phyloP scores from a whole-genome alignment of 2,329 filamentous ascomycete species.

The Coniosporium tulheliwenetii region DNA sequence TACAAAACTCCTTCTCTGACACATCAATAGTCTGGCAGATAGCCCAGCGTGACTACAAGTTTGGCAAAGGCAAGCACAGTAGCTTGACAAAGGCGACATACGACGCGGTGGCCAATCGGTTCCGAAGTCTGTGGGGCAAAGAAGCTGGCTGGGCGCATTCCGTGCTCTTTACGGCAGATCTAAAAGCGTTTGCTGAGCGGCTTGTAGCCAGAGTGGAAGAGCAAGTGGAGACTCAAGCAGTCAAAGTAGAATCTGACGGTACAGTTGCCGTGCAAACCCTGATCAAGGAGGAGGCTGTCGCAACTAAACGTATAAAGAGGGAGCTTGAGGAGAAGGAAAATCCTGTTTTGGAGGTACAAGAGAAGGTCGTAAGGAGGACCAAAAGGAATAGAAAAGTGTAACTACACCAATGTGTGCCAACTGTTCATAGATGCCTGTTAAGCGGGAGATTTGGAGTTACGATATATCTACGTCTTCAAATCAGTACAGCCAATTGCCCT shows the following conservation, averaged over 20 bases:
- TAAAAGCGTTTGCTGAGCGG: constrained; percentile 66
- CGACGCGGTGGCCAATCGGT: constrained; percentile 78
- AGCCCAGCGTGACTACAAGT: constrained; percentile 86
- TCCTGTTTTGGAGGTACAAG: constrained; percentile 21
- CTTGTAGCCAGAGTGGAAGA: constrained; percentile 33
- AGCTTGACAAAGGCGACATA: constrained; percentile 82
- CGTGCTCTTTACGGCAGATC: constrained; percentile 85
- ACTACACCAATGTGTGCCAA: not conserved
- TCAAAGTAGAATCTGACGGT: constrained; percentile 19
- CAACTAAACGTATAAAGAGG: constrained; percentile 23
- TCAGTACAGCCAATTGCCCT: too few relatives aligned
- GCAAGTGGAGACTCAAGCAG: constrained; percentile 23
- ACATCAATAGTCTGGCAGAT: constrained; percentile 70
- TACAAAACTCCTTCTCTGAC: too few relatives aligned
- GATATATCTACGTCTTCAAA: too few relatives aligned
- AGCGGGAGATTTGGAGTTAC: too few relatives aligned
- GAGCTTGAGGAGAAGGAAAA: constrained; percentile 23
- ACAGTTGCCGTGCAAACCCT: constrained; percentile 4
- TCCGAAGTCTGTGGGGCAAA: constrained; percentile 75
- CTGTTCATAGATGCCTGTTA: too few relatives aligned
- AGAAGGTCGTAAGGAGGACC: constrained; percentile 16
- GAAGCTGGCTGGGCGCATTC: constrained; percentile 97
- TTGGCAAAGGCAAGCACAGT: constrained; percentile 68
- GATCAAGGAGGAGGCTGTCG: constrained; percentile 2
- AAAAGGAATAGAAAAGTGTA: not conserved